Evolutionary conservation across 345 rosid species (phyloP), one percentile per base, ranked within the genome.

Genomic region (Adansonia digitata): DNA sequence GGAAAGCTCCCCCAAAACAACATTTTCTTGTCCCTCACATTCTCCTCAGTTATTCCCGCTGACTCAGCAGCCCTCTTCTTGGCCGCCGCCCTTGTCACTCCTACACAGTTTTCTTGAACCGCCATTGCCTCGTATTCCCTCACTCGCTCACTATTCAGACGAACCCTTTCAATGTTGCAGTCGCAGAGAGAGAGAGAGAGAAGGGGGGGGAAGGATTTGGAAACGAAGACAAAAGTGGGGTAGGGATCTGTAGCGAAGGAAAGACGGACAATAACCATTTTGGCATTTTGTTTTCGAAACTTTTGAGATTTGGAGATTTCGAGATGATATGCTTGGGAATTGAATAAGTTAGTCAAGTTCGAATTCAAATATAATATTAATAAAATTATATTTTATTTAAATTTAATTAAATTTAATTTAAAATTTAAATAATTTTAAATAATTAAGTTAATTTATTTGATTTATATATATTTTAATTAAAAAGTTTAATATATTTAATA

Each of bases 1-100:
- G 5, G 84, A 77, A 8, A 89, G 82, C 81, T 93, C 97, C 0
- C 94, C 93, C 40, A 91, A 83, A 4, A 83, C 92, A 9, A 87
- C 89, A 93, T 82, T 75, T 85, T 93, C 89, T 88, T 87, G 72
- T 6, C 78, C 42, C 57, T 29, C 0, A 83, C 87, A 18, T 72
- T 83, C 0, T 77, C 86, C 31, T 60, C 81, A 0, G 27, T 34
- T 42, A 24, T 20, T 4, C 15, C 75, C 15, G 37, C 66, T 0
- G 79, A 45, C 18, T 71, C 76, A 0, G 84, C 86, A 0, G 80
- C 88, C 81, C 91, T 78, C 84, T 85, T 91, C 75, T 76, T 81
- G 14, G 96, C 80, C 0, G 88, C 84, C 26, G 74, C 77, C 51
- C 92, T 88, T 2, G 97, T 89, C 72, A 91, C 42, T 39, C 93